A percentile compares a stretch with the other conserved stretches of the same genome.
phyloP scores from a whole-genome alignment of 2,329 filamentous ascomycete genomes.

The Pezizomycotina sp. region DNA sequence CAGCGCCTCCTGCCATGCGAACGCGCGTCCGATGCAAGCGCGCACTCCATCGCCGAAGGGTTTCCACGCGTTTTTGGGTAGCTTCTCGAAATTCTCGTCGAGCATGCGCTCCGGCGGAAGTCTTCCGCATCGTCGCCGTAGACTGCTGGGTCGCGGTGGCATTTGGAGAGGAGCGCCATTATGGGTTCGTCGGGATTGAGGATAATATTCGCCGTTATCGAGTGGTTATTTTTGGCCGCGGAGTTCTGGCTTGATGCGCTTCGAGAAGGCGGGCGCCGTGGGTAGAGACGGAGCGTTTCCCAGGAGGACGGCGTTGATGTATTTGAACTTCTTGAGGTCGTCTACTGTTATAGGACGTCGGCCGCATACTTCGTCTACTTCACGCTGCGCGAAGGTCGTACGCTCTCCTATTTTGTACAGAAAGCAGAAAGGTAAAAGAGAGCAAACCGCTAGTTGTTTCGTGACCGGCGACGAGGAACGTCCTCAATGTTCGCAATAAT shows the following conservation, averaged over 20 bases:
- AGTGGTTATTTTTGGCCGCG: too few relatives aligned
- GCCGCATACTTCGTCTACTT: constrained; percentile 51
- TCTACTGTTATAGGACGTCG: constrained; percentile 41
- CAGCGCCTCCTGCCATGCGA: constrained; percentile 58
- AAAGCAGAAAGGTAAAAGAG: constrained; percentile 45
- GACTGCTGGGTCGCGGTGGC: constrained; percentile 46
- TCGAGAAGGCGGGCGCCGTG: too few relatives aligned
- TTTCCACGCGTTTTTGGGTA: constrained; percentile 50
- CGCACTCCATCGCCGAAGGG: constrained; percentile 58
- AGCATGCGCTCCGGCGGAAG: constrained; percentile 59
- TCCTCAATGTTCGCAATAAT: constrained; percentile 57
- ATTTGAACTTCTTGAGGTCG: constrained; percentile 48
- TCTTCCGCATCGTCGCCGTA: constrained; percentile 48
- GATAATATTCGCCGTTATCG: constrained; percentile 43
- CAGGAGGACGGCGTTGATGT: constrained; percentile 48
- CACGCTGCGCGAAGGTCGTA: too few relatives aligned
- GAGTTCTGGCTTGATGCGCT: too few relatives aligned
- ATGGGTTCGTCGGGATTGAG: constrained; percentile 39
- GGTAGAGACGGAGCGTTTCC: constrained; percentile 47
- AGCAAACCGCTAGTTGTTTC: constrained; percentile 55
- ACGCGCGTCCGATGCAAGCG: constrained; percentile 54
- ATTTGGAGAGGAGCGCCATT: constrained; percentile 35
- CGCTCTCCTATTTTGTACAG: too few relatives aligned
- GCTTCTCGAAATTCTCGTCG: constrained; percentile 48
- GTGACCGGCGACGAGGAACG: constrained; percentile 54